Evolutionary conservation across 495 filamentous ascomycete species (phyloP).

Genomic region (Darksidea phi): DNA sequence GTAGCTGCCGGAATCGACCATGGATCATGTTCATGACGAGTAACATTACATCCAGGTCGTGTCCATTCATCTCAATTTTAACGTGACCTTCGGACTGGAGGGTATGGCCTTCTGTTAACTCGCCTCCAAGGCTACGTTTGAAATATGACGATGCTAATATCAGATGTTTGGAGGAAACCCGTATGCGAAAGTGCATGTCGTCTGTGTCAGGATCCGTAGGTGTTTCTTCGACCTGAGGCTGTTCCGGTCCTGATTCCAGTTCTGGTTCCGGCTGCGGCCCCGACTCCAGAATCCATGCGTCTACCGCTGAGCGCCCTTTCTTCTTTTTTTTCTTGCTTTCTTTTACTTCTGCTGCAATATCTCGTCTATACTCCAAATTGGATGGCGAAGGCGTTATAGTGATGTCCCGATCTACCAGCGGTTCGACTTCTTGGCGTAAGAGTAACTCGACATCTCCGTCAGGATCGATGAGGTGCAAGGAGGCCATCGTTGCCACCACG

Average conservation of each 20-base stretch:
- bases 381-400: no score
- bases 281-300: no score
- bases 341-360: no score
- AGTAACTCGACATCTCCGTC: no score
- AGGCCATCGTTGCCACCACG: no score
- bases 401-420: no score
- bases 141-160: conserved; percentile 7
- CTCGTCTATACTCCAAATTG: no score
- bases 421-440: no score
- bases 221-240: neutral
- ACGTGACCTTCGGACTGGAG: conserved; percentile 6
- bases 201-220: neutral
- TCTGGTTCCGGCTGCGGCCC: neutral
- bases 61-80: conserved; percentile 4
- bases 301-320: no score
- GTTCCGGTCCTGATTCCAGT: neutral
- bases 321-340: no score
- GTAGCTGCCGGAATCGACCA: conserved; percentile 2
- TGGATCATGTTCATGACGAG: conserved; percentile 6
- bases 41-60: conserved; percentile 1
- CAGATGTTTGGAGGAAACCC: conserved; percentile 8
- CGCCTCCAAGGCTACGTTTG: conserved; percentile 3
- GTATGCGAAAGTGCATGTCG: conserved; percentile 2
- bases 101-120: neutral
- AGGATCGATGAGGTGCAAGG: no score